Evolutionary conservation across 495 filamentous ascomycete genomes (phyloP).

Genomic region (Lasiosphaeria hispida): DNA sequence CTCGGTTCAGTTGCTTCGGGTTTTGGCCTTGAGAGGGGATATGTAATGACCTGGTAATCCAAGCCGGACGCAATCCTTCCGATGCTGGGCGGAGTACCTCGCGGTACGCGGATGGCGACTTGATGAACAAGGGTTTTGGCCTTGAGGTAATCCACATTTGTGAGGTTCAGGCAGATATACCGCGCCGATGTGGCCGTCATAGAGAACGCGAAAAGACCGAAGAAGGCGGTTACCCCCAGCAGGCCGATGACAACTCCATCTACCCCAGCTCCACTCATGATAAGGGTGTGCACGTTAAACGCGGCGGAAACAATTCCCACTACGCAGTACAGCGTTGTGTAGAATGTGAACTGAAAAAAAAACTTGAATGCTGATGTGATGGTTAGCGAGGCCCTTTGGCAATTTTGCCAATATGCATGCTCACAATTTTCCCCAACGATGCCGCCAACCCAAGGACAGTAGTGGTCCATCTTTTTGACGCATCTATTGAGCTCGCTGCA

Average conservation of each 20-base stretch:
- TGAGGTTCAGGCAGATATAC: conserved; percentile 67
- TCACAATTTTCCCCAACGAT: conserved; percentile 73
- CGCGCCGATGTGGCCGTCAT: conserved; percentile 72
- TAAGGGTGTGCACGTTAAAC: conserved; percentile 29
- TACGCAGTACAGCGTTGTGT: conserved; percentile 64
- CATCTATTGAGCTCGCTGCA: conserved; percentile 78
- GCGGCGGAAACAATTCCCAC: conserved; percentile 54
- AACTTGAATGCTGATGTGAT: conserved; percentile 66
- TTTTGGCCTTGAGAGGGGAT: conserved; percentile 34
- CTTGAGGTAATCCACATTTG: conserved; percentile 76
- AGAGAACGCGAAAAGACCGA: conserved; percentile 68
- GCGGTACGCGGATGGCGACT: conserved; percentile 72
- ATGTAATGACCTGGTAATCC: conserved; percentile 40
- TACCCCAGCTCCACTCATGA: conserved; percentile 20
- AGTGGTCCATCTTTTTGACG: conserved; percentile 88
- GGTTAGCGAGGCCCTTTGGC: conserved; percentile 3
- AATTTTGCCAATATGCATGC: conserved; percentile 11
- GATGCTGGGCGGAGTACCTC: conserved; percentile 34
- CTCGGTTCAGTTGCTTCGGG: conserved; percentile 8
- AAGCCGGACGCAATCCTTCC: conserved; percentile 17
- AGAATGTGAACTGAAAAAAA: conserved; percentile 80
- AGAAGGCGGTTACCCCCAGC: conserved; percentile 55
- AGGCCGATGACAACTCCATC: conserved; percentile 40
- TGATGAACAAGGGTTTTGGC: conserved; percentile 61
- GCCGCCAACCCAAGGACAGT: conserved; percentile 93